A percentile compares a stretch with the other conserved stretches of the same genome.
Evolutionary conservation across 2,329 filamentous ascomycete species (phyloP).

Genomic region (Coniochaeta ligniaria): DNA sequence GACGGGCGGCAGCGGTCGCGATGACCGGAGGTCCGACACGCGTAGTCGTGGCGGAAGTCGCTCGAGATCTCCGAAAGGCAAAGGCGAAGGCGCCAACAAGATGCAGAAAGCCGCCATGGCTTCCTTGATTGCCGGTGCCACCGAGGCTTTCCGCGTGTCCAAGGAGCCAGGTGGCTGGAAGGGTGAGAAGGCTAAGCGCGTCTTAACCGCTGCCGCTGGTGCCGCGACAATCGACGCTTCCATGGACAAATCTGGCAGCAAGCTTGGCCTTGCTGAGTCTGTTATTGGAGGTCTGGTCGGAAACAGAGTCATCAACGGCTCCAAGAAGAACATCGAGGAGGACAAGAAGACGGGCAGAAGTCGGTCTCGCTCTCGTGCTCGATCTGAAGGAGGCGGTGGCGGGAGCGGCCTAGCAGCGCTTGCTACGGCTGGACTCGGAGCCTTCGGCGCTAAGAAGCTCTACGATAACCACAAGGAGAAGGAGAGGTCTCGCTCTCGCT

Average conservation of each 20-base stretch:
- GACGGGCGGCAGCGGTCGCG: slow-evolving; percentile 37
- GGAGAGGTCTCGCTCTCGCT: slow-evolving; percentile 28
- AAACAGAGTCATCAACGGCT: slow-evolving; percentile 79
- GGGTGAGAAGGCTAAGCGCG: slow-evolving; percentile 84
- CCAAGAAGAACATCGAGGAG: slow-evolving; percentile 58
- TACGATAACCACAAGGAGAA: slow-evolving; percentile 30
- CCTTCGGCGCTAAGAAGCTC: slow-evolving; percentile 55
- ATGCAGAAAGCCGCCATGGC: slow-evolving; percentile 86
- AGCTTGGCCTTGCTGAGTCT: slow-evolving; percentile 76
- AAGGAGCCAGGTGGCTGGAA: slow-evolving; percentile 87
- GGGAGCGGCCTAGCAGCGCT: slow-evolving; percentile 52
- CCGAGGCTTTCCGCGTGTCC: slow-evolving; percentile 84
- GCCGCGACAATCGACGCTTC: slow-evolving; percentile 81
- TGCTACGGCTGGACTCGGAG: slow-evolving; percentile 55
- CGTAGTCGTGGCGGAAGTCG: slow-evolving; percentile 45
- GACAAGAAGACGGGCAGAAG: slow-evolving; percentile 55
- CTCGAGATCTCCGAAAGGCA: slow-evolving; percentile 44
- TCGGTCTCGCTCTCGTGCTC: slow-evolving; percentile 60
- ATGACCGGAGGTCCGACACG: slow-evolving; percentile 30
- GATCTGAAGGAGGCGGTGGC: slow-evolving; percentile 39
- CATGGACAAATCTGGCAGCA: slow-evolving; percentile 71
- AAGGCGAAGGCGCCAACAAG: slow-evolving; percentile 42
- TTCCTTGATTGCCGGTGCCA: slow-evolving; percentile 80
- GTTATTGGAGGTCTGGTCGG: slow-evolving; percentile 83
- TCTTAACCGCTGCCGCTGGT: slow-evolving; percentile 79